phyloP scores from a whole-genome alignment of 225 moss, liverwort and hornwort species.

The Takakia lepidozioides region DNA sequence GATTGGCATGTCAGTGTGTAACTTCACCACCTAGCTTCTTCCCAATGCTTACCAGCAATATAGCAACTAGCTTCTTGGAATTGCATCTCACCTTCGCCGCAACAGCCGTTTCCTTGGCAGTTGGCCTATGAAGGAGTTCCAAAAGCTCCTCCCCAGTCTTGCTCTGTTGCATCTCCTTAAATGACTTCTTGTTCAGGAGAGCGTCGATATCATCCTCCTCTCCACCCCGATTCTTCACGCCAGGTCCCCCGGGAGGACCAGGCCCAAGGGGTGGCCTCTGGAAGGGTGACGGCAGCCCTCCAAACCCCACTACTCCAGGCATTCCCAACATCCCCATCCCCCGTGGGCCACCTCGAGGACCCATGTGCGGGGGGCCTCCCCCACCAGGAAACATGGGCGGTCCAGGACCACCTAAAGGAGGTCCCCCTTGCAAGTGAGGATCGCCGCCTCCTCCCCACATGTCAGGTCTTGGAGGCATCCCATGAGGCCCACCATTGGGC shows the following conservation, averaged over 20 bases:
- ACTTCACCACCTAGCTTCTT: no score
- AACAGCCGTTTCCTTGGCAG: slow-evolving; percentile 98
- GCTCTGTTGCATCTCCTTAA: slow-evolving; percentile 88
- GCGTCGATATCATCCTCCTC: slow-evolving; percentile 95
- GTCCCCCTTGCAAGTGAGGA: slow-evolving; percentile 60
- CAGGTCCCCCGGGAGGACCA: slow-evolving; percentile 46
- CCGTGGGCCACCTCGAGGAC: slow-evolving; percentile 62
- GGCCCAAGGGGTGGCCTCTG: slow-evolving; percentile 65
- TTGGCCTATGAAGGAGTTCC: slow-evolving; percentile 90
- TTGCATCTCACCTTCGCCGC: slow-evolving; percentile 93
- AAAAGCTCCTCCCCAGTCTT: slow-evolving; percentile 98
- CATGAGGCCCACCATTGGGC: slow-evolving; percentile 57
- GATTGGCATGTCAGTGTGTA: no score
- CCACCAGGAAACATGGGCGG: slow-evolving; percentile 75
- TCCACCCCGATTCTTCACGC: slow-evolving; percentile 50
- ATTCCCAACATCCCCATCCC: slow-evolving; percentile 87
- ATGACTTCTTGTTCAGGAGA: slow-evolving; percentile 83
- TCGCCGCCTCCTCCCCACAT: slow-evolving; percentile 66
- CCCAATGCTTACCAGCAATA: no score
- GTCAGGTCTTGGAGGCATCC: slow-evolving; percentile 55
- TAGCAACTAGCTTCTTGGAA: no score
- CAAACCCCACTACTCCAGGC: slow-evolving; percentile 76
- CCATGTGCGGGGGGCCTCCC: slow-evolving; percentile 75
- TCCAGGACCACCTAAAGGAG: slow-evolving; percentile 59
- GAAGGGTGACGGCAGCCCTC: slow-evolving; percentile 55